Evolutionary conservation across 1,284 basidiomycete species (phyloP).

Genomic region (Golubevia pallescens): DNA sequence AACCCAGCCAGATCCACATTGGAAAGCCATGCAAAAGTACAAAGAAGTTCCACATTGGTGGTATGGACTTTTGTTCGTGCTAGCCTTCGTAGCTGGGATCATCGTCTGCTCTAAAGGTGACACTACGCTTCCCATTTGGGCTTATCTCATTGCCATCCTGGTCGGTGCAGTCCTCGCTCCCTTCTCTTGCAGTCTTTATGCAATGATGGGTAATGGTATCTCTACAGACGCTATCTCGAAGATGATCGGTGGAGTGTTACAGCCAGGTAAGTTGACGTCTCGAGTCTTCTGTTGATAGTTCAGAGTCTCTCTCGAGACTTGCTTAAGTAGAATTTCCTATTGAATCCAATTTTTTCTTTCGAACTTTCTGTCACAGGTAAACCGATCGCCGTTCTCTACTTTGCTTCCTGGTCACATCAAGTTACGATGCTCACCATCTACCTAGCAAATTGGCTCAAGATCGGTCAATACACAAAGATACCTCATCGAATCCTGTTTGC

Average conservation of each 20-base stretch:
- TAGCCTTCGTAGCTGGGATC: conserved; percentile 33
- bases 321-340: no score
- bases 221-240: conserved; percentile 15
- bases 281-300: no score
- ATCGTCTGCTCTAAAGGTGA: conserved; percentile 29
- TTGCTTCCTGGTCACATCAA: conserved; percentile 35
- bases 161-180: conserved; percentile 30
- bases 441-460: conserved; percentile 23
- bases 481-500: conserved; percentile 20
- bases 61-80: conserved; percentile 29
- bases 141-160: conserved; percentile 24
- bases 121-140: conserved; percentile 37
- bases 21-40: conserved; percentile 50
- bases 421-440: conserved; percentile 17
- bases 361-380: conserved; percentile 8
- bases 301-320: no score
- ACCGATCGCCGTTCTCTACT: conserved; percentile 42
- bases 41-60: conserved; percentile 53
- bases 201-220: conserved; percentile 6
- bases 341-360: no score
- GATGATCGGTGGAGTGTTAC: conserved; percentile 34
- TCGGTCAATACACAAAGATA: conserved; percentile 31
- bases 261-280: conserved; percentile 8
- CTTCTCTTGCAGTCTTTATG: conserved; percentile 25
- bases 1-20: conserved; percentile 71